Percentiles rank a stretch among this genome's conserved stretches.
Conservation (phyloP, 768 basidiomycete species). For the Nidularia pulvinata region DNA sequence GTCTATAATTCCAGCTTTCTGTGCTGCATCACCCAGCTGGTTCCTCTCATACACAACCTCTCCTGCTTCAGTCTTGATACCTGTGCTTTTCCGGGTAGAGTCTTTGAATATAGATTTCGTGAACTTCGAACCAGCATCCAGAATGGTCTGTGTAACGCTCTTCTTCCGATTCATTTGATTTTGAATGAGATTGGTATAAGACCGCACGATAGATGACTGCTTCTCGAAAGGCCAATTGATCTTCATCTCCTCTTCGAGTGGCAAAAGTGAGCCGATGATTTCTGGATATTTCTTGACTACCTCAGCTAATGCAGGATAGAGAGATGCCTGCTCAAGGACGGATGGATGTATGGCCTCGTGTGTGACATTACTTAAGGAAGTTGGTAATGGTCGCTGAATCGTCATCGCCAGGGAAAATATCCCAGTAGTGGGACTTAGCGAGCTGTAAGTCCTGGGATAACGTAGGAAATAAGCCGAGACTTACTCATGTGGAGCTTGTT, state of each 20-base stretch:
- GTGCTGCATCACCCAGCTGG: background rate
- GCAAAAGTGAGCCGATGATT: constrained; percentile 41
- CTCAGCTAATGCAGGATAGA: too few species aligned
- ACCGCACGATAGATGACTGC: constrained; percentile 13
- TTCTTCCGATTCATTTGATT: constrained; percentile 2
- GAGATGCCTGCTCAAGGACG: too few species aligned
- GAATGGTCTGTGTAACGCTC: background rate
- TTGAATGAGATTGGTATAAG: constrained; percentile 10
- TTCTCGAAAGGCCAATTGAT: constrained; percentile 43
- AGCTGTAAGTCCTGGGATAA: too few species aligned
- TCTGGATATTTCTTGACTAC: too few species aligned
- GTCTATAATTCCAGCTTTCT: background rate
- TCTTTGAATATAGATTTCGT: constrained; percentile 1
- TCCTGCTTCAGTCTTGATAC: background rate
- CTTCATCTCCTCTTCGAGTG: constrained; percentile 53
- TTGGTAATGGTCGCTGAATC: too few species aligned
- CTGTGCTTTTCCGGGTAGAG: background rate
- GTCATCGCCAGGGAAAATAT: too few species aligned
- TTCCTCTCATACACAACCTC: background rate
- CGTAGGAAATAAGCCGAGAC: too few species aligned
- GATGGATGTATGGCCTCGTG: too few species aligned
- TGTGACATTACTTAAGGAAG: too few species aligned
- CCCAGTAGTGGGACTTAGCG: too few species aligned
- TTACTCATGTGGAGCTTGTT: constrained; percentile 65
- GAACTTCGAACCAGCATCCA: constrained; percentile 1